Conservation (phyloP, 306 rosid species). For the Myrica gale region DNA sequence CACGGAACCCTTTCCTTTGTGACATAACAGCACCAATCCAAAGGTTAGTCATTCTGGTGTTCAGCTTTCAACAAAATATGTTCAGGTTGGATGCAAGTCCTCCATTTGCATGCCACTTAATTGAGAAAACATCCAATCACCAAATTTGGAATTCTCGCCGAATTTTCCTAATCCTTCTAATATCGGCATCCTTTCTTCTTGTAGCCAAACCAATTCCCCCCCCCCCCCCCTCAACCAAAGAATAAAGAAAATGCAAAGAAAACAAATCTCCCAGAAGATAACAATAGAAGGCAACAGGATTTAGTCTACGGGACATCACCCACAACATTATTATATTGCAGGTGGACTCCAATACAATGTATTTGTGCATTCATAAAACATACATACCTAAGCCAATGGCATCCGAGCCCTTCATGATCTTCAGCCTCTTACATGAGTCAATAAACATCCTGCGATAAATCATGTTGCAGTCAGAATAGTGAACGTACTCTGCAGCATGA, state of each 20-base stretch:
- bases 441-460: slow-evolving; percentile 73
- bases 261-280: too few relatives aligned
- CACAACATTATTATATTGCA: neutral
- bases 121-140: neutral
- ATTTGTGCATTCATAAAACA: neutral
- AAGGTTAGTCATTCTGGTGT: neutral
- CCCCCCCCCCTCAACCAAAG: neutral
- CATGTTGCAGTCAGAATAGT: slow-evolving; percentile 16
- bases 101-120: too few relatives aligned
- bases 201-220: neutral
- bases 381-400: slow-evolving; percentile 94
- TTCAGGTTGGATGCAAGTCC: too few relatives aligned
- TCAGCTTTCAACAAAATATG: too few relatives aligned
- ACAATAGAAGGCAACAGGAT: too few relatives aligned
- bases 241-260: neutral
- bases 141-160: neutral
- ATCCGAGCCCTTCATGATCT: slow-evolving; percentile 96
- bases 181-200: neutral
- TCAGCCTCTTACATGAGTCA: slow-evolving; percentile 86
- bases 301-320: neutral
- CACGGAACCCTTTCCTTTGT: neutral
- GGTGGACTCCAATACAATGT: neutral
- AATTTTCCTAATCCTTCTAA: neutral
- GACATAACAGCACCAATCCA: neutral
- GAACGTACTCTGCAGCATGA: slow-evolving; percentile 5